These are phyloP conservation scores for Monosporozyma yasuniensis DNA, from an alignment of 805 yeast species.

Conservation along the genomic window DNA sequence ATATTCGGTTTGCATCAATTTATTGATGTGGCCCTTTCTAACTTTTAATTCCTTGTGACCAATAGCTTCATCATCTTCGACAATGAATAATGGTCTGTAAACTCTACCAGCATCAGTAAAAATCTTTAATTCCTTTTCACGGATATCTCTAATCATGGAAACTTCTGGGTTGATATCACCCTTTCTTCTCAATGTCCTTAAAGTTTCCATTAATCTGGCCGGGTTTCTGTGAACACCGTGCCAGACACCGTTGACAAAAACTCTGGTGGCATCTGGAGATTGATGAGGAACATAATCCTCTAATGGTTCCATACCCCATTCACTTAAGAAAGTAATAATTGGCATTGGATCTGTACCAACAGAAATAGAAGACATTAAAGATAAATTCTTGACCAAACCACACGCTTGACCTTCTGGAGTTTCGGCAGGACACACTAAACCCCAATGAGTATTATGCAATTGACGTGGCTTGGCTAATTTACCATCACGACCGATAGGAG, in stretches of 20 bases:
- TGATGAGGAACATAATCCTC: conserved; percentile 93
- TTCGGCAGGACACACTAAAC: conserved; percentile 98
- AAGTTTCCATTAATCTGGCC: conserved; percentile 79
- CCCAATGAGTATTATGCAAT: conserved; percentile 99
- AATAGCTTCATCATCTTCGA: conserved; percentile 71
- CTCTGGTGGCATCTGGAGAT: conserved; percentile 83
- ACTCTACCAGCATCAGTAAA: conserved; percentile 99
- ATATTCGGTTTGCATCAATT: conserved; percentile 55
- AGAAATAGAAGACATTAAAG: conserved; percentile 94
- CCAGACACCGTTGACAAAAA: conserved; percentile 98
- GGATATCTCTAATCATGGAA: conserved; percentile 89
- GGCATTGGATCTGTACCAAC: conserved; percentile 98
- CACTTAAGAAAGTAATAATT: conserved; percentile 83
- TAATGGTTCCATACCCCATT: conserved; percentile 98
- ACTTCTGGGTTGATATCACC: conserved; percentile 96
- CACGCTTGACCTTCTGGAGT: conserved; percentile 99
- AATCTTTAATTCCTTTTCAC: conserved; percentile 92
- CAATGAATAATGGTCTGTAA: conserved; percentile 91
- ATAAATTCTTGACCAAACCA: conserved; percentile 94
- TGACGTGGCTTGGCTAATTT: conserved; percentile 98
- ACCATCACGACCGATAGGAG: conserved; percentile 99
- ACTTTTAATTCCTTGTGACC: conserved; percentile 63
- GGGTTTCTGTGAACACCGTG: conserved; percentile 98
- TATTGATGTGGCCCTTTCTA: conserved; percentile 74
- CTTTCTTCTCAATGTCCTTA: conserved; percentile 83